Evolutionary conservation across 352 stramenopile genomes (phyloP).

Genomic region (Phytopythium delawarense): DNA sequence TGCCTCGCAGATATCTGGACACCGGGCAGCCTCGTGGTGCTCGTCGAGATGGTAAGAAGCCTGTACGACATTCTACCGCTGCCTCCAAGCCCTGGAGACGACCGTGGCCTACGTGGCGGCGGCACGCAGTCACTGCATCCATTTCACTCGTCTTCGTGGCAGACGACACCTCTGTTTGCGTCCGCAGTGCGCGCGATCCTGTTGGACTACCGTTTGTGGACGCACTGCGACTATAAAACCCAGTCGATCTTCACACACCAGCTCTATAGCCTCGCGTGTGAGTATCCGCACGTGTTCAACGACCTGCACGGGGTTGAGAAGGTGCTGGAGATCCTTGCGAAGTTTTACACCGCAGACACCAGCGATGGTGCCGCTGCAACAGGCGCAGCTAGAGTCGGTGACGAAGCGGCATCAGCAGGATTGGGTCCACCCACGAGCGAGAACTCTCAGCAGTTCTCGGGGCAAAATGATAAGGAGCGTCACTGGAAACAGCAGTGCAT

Average conservation of each 20-base stretch:
- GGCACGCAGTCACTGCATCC: slow-evolving; percentile 33
- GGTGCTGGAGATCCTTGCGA: slow-evolving; percentile 56
- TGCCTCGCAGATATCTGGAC: slow-evolving; percentile 49
- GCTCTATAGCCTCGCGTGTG: slow-evolving; percentile 63
- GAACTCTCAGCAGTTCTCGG: slow-evolving; percentile 42
- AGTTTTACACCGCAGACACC: slow-evolving; percentile 38
- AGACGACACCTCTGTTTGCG: slow-evolving; percentile 71
- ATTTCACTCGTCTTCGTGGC: slow-evolving; percentile 61
- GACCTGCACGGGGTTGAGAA: slow-evolving; percentile 56
- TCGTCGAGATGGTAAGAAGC: slow-evolving; percentile 61
- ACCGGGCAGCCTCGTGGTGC: slow-evolving; percentile 55
- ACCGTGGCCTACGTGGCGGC: background rate
- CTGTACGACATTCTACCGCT: slow-evolving; percentile 46
- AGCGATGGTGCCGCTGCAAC: background rate
- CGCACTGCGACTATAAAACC: slow-evolving; percentile 54
- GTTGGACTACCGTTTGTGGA: slow-evolving; percentile 70
- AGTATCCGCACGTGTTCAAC: slow-evolving; percentile 63
- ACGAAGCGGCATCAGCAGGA: background rate
- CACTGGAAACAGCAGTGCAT: slow-evolving; percentile 79
- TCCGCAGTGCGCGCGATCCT: slow-evolving; percentile 58
- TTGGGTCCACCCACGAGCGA: slow-evolving; percentile 10
- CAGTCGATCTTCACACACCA: slow-evolving; percentile 84
- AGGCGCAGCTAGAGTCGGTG: background rate
- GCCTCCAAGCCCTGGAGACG: slow-evolving; percentile 14
- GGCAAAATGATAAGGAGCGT: slow-evolving; percentile 44